Base-by-base conservation (phyloP, 2,329 filamentous ascomycete species). In the Grosmannia huntii region DNA sequence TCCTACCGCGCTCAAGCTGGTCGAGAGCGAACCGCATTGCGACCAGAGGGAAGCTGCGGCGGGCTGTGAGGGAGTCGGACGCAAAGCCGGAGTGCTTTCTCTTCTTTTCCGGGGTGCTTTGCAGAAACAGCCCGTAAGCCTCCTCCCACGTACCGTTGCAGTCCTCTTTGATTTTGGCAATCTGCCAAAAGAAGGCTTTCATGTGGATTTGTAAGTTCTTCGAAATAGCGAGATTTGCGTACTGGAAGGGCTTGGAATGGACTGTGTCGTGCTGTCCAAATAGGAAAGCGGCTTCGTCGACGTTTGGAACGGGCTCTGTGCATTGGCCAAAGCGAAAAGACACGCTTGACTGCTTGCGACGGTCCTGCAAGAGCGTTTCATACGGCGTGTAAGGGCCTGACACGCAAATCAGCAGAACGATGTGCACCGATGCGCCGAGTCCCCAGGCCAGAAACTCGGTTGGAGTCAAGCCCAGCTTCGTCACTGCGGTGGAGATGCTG, bases 391-490 rank as follows among this genome's bases (percentile, higher is more conserved):
- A 95, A 0, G 74, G 76, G 9, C 51, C 68, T 0, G 76, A 71
- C 62, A 87, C 87, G 41, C 79, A 79, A 50, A 94, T 78, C 25
- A 96, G 73, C 5, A 95, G 74, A 5, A 92, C 79, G 46, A 95
- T 69, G 65, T 92, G 91, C 38, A 90, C 85, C 0, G 75, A 70
- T 0, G 76, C 71, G 16, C 79, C 71, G 12, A 96, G 68, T 60
- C 85, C 79, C 90, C 90, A 96, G 1, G 90, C 87, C 65, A 86
- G 78, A 69, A 89, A 80, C 0, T 83, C 84, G 65, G 91, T 87
- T 44, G 85, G 78, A 0, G 88, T 86, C 14, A 96, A 80, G 0
- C 80, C 83, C 1, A 96, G 78, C 64, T 86, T 87, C 4, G 78
- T 74, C 33, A 88, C 80, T 4, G 82, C 83, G 33, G 87, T 79